These are phyloP conservation scores for Solanum paucissectum DNA, from an alignment of 257 asterid genomes.

Conservation along the genomic window DNA sequence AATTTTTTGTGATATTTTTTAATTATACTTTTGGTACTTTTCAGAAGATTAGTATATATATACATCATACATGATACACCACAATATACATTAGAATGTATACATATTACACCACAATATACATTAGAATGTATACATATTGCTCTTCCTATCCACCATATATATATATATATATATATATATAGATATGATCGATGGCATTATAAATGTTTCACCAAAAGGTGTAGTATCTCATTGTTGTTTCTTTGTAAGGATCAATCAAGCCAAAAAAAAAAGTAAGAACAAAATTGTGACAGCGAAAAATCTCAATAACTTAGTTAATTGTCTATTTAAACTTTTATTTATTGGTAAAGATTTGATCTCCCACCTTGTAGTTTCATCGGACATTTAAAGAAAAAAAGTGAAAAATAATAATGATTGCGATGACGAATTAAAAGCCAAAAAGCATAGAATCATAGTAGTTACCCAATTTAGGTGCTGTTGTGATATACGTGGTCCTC, in stretches of 20 bases:
- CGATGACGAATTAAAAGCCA: background rate
- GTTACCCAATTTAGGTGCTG: background rate
- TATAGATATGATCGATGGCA: too few relatives aligned
- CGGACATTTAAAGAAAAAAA: background rate
- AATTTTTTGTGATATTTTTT: background rate
- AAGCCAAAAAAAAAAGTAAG: background rate
- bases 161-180: too few relatives aligned
- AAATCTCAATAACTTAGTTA: background rate
- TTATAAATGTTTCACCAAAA: background rate
- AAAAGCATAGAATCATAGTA: background rate
- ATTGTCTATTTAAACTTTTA: too few relatives aligned
- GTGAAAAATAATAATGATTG: background rate
- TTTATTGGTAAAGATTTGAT: background rate
- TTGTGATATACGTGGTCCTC: background rate
- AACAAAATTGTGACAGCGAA: background rate
- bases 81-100: too few relatives aligned
- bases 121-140: background rate
- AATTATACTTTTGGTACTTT: background rate
- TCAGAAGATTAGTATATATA: background rate
- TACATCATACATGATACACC: background rate
- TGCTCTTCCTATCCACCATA: background rate
- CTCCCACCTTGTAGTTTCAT: background rate
- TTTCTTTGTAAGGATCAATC: background rate
- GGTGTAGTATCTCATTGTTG: background rate
- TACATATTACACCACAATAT: too few relatives aligned